Evolutionary conservation across 1,139 yeast species (phyloP), one percentile per base, ranked within the genome.

Genomic region (Yamadazyma friedrichii): DNA sequence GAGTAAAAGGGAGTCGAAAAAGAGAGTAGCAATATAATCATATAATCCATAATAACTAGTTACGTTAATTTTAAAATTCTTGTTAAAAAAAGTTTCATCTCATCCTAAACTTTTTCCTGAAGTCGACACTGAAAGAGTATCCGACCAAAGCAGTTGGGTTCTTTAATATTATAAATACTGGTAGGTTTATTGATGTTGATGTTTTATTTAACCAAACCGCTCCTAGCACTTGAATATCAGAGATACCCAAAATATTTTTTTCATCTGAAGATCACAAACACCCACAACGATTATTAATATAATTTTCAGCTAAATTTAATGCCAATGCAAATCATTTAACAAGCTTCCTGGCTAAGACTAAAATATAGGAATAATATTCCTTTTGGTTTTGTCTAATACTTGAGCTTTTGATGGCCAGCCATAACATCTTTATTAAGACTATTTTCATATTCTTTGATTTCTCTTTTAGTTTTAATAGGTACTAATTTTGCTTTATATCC

Each of bases 131-230:
- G n/a, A n/a, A n/a, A n/a, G n/a, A n/a, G n/a, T n/a, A n/a, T n/a
- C n/a, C n/a, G n/a, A n/a, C n/a, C n/a, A n/a, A n/a, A n/a, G n/a
- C n/a, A n/a, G n/a, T 44, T 49, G 9, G 38, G 40, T 33, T 49
- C 52, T n/a, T n/a, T n/a, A n/a, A n/a, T n/a, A n/a, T n/a, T n/a
- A n/a, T n/a, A n/a, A n/a, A n/a, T 47, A 8, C 50, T 37, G 5
- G 39, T 43, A 20, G n/a, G n/a, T n/a, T n/a, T n/a, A n/a, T n/a
- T n/a, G n/a, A n/a, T n/a, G n/a, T n/a, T n/a, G n/a, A n/a, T n/a
- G n/a, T n/a, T n/a, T n/a, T n/a, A n/a, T n/a, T n/a, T n/a, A 48
- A 5, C 51, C 52, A 35, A 49, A 47, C 52, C 52, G 27, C 40
- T 38, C 28, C 47, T 38, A 2, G 46, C 49, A 42, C 50, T 49